Evolutionary conservation across 495 filamentous ascomycete genomes (phyloP).

Genomic region (Penicillium manginii): DNA sequence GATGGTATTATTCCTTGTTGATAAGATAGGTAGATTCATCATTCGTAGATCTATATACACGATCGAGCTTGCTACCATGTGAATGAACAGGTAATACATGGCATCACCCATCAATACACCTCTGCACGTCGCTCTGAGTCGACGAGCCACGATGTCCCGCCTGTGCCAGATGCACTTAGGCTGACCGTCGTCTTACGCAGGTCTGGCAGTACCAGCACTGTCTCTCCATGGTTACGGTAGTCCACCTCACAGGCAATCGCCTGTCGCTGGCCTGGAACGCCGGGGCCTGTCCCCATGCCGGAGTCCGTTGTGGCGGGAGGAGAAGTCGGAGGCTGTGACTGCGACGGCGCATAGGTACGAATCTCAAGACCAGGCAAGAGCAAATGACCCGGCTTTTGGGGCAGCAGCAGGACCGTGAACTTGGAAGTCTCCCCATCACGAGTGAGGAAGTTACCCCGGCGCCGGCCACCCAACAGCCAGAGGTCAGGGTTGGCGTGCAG

Average conservation of each 20-base stretch:
- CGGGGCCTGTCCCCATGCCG: slow-evolving; percentile 14
- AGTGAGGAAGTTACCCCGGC: slow-evolving; percentile 75
- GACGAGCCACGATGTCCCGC: slow-evolving; percentile 65
- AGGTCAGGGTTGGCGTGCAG: slow-evolving; percentile 72
- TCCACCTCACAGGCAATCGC: slow-evolving; percentile 74
- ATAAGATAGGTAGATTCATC: neutral
- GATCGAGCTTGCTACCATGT: neutral
- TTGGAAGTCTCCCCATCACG: slow-evolving; percentile 49
- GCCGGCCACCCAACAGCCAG: slow-evolving; percentile 84
- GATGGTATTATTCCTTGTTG: too few species aligned
- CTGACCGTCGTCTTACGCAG: slow-evolving; percentile 76
- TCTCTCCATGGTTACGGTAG: slow-evolving; percentile 74
- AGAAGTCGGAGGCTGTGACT: slow-evolving; percentile 22
- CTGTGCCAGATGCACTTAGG: slow-evolving; percentile 60
- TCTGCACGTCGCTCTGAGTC: slow-evolving; percentile 51
- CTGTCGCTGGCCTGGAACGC: slow-evolving; percentile 32
- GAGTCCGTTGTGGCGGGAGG: slow-evolving; percentile 23
- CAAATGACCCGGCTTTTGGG: slow-evolving; percentile 74
- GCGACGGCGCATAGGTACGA: slow-evolving; percentile 51
- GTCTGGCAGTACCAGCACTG: slow-evolving; percentile 75
- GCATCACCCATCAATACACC: slow-evolving; percentile 12
- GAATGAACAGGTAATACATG: neutral
- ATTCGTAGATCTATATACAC: slow-evolving; percentile 16
- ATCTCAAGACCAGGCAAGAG: slow-evolving; percentile 81
- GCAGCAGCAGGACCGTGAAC: slow-evolving; percentile 72